phyloP scores from a whole-genome alignment of 192 early-diverging fungal genomes.

The Phycomyces nitens region DNA sequence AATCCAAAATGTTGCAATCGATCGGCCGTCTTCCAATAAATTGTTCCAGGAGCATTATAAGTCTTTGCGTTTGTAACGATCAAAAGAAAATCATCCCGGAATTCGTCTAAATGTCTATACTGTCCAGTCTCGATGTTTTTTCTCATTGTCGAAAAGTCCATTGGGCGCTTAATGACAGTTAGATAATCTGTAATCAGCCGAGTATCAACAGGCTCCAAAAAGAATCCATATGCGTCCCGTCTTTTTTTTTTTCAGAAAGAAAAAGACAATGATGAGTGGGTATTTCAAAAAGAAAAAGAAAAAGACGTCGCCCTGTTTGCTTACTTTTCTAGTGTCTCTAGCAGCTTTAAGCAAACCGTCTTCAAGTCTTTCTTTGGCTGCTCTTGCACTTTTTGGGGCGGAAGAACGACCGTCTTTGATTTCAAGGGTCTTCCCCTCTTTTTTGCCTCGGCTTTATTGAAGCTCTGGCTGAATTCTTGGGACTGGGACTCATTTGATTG shows the following conservation, averaged over 20 bases:
- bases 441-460: constrained; percentile 19
- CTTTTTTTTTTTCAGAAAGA: too few relatives aligned
- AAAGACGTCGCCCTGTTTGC: background rate
- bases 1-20: constrained; percentile 66
- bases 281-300: too few relatives aligned
- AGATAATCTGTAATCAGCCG: constrained; percentile 75
- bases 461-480: too few relatives aligned
- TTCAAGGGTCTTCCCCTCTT: constrained; percentile 35
- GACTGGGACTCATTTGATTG: too few relatives aligned
- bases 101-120: constrained; percentile 67
- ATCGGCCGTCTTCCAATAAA: constrained; percentile 81
- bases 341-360: constrained; percentile 56
- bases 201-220: constrained; percentile 82
- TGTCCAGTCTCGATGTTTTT: constrained; percentile 56
- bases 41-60: constrained; percentile 80
- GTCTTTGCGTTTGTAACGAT: constrained; percentile 78
- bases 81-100: constrained; percentile 72
- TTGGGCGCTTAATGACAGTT: constrained; percentile 73
- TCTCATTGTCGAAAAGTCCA: constrained; percentile 91
- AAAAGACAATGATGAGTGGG: too few relatives aligned
- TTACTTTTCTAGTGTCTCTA: constrained; percentile 64
- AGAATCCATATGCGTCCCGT: constrained; percentile 84
- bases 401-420: constrained; percentile 27
- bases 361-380: constrained; percentile 56
- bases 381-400: background rate